Evolutionary conservation across 2,329 filamentous ascomycete species (phyloP), one percentile per base, ranked within the genome.

Genomic region (Verticillium longisporum): DNA sequence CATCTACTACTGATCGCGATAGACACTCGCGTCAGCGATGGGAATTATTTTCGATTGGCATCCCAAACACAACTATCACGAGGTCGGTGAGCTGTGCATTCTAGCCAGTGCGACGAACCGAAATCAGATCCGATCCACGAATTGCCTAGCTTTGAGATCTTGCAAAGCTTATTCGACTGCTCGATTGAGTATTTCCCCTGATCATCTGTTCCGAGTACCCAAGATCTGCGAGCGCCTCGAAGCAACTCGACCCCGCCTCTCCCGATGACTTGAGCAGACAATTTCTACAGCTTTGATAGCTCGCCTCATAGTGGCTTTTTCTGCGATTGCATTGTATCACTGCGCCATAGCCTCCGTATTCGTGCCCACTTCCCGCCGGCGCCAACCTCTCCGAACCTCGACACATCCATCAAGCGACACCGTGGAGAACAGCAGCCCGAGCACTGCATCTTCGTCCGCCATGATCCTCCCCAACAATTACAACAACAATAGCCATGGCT

Each of bases 401-500:
- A 9, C 38, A 45, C 14, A 6, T 4, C 38, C 38, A 45, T 14
- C 38, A n/a, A n/a, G 13, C 14, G 15, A 45, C 15, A 15, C 6
- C 38, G 15, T 15, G 38, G 4, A 2, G 38, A 45, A 6, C 38
- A 45, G 38, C 9, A n/a, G 15, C 18, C 38, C 13, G 38, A 45
- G n/a, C 38, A n/a, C 38, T 45, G 7, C 9, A 18, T 18, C 9
- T 7, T 45, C 6, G 3, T 26, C 5, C 11, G 18, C 67, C 65
- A 97, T 97, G 93, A 86, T 97, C 79, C 86, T 96, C 69, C 90
- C 91, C 66, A 96, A 96, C 78, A 18, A 59, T 9, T 36, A 90
- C 66, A 96, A 96, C 78, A 18, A 59, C 14, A 54, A 90, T 74
- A 91, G 91, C 73, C 84, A 94, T 71, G 92, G 87, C 75, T 98